phyloP scores from a whole-genome alignment of 805 yeast species.

The Candida sakaeoensis region DNA sequence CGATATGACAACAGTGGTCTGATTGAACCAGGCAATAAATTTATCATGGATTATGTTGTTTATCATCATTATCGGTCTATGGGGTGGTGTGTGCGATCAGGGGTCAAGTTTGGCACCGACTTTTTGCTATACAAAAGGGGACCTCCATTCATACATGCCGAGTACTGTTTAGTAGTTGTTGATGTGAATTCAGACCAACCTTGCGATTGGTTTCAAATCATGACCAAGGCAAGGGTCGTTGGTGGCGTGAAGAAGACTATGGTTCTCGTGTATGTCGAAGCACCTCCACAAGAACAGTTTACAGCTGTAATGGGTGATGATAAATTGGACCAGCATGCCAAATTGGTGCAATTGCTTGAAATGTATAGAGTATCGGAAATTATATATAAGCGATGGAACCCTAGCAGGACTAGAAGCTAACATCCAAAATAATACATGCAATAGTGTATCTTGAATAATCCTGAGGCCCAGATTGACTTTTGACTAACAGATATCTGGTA shows the following conservation, averaged over 20 bases:
- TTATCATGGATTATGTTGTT: conserved; percentile 59
- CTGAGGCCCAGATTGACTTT: too few relatives aligned
- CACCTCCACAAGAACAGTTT: conserved; percentile 39
- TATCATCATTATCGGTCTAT: conserved; percentile 84
- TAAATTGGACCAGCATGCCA: conserved; percentile 13
- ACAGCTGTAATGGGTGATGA: conserved; percentile 17
- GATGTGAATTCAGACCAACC: conserved; percentile 35
- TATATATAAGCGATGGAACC: conserved; percentile 77
- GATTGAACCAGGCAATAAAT: conserved; percentile 26
- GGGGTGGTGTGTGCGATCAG: conserved; percentile 94
- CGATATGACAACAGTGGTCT: conserved; percentile 5
- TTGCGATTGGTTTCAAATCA: conserved; percentile 55
- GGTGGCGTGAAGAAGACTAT: conserved; percentile 83
- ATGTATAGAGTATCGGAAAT: conserved; percentile 59
- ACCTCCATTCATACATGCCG: conserved; percentile 95
- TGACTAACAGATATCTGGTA: too few relatives aligned
- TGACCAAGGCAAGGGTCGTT: conserved; percentile 72
- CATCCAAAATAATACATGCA: neutral
- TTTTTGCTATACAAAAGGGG: conserved; percentile 81
- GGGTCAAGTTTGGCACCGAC: conserved; percentile 90
- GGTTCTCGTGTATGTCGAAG: conserved; percentile 63
- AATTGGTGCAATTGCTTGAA: conserved; percentile 30
- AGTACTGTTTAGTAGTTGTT: conserved; percentile 61
- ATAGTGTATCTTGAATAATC: too few relatives aligned
- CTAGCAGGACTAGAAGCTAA: conserved; percentile 77